Evolutionary conservation across 805 yeast genomes (phyloP).

Genomic region (Brettanomyces sp.): DNA sequence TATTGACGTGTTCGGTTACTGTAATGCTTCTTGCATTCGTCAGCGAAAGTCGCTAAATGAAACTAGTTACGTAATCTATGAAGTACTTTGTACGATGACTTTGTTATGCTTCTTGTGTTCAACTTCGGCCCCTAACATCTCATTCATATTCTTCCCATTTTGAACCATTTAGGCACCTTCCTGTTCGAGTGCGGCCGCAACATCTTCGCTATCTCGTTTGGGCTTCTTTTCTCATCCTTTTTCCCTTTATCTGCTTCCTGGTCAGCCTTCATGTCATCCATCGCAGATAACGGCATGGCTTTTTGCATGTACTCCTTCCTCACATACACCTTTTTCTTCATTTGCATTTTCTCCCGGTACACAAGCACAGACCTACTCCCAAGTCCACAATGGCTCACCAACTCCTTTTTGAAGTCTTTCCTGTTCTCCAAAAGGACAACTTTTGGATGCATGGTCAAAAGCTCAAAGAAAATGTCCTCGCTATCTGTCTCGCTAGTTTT

Average conservation of each 20-base stretch:
- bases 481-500: neutral
- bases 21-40: no score
- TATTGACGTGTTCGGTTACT: no score
- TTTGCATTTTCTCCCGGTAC: constrained; percentile 10
- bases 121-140: neutral
- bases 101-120: no score
- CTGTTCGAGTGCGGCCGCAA: constrained; percentile 2
- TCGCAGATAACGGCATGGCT: constrained; percentile 18
- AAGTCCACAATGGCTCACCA: constrained; percentile 32
- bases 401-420: constrained; percentile 17
- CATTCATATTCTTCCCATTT: constrained; percentile 19
- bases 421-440: constrained; percentile 16
- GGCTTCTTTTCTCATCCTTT: constrained; percentile 4
- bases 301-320: constrained; percentile 12
- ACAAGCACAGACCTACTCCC: constrained; percentile 26
- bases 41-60: no score
- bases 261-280: constrained; percentile 18
- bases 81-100: no score
- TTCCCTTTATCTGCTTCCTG: neutral
- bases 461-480: constrained; percentile 14
- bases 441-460: constrained; percentile 43
- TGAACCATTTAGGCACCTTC: constrained; percentile 27
- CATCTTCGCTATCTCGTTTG: neutral
- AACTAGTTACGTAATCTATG: no score
- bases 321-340: constrained; percentile 15